phyloP scores from a whole-genome alignment of 441 rosid genomes.

The Brassica hybrid region DNA sequence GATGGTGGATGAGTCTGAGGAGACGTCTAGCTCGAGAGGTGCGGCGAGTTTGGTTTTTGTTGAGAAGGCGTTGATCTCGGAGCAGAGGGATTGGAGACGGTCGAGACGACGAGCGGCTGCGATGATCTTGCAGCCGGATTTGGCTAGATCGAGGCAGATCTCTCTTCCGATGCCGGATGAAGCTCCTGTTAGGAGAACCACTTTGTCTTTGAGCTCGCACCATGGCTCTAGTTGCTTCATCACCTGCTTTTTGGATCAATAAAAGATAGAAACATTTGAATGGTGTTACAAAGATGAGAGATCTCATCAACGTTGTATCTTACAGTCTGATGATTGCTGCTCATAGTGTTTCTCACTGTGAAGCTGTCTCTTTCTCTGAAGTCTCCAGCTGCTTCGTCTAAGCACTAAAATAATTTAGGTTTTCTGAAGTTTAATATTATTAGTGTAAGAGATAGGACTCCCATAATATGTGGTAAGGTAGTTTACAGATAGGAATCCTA shows the following conservation, averaged over 20 bases:
- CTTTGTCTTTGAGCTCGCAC: constrained; percentile 61
- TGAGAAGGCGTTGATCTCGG: constrained; percentile 60
- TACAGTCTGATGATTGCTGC: neutral
- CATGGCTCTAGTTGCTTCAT: constrained; percentile 58
- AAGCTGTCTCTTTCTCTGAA: neutral
- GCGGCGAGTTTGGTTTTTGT: constrained; percentile 42
- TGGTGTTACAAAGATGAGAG: neutral
- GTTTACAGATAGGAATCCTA: too few relatives aligned
- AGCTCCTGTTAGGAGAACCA: constrained; percentile 80
- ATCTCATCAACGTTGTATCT: neutral
- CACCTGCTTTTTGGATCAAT: constrained; percentile 23
- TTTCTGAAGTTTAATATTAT: neutral
- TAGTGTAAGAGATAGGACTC: too few relatives aligned
- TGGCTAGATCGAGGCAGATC: constrained; percentile 67
- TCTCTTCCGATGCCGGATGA: constrained; percentile 80
- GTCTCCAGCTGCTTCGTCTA: neutral
- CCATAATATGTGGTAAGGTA: neutral
- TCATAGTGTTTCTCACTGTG: neutral
- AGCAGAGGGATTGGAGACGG: constrained; percentile 63
- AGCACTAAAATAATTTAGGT: neutral
- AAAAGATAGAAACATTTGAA: neutral
- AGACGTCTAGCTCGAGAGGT: constrained; percentile 67
- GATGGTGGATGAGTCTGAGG: constrained; percentile 54
- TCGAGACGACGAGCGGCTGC: constrained; percentile 77
- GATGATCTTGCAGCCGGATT: constrained; percentile 62